A percentile compares a stretch with the other conserved stretches of the same genome.
Conservation (phyloP, 768 basidiomycete species). For the Antrodiella citrinella region DNA sequence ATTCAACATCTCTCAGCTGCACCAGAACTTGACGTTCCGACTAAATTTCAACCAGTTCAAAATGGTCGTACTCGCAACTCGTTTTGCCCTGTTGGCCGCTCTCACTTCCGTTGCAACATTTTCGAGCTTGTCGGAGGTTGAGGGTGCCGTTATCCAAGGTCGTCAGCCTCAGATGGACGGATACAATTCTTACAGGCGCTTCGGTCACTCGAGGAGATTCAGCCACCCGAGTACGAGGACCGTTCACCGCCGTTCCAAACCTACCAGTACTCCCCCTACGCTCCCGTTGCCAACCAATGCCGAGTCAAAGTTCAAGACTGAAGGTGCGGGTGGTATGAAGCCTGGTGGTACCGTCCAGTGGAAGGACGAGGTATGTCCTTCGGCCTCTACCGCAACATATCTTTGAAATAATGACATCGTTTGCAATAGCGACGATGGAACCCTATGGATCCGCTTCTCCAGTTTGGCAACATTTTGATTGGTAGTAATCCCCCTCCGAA, state of each 20-base stretch:
- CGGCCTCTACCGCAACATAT: no score
- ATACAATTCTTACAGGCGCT: background rate
- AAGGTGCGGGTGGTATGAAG: background rate
- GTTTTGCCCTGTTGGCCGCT: constrained; percentile 38
- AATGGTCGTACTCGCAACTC: constrained; percentile 45
- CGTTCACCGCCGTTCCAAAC: background rate
- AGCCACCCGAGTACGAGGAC: background rate
- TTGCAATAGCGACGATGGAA: constrained; percentile 18
- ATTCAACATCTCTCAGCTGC: constrained; percentile 18
- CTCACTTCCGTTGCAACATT: constrained; percentile 38
- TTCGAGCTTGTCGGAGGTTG: constrained; percentile 27
- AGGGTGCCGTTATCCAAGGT: constrained; percentile 28
- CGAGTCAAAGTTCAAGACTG: background rate
- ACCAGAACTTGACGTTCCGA: constrained; percentile 9
- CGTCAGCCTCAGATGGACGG: constrained; percentile 9
- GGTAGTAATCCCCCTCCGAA: constrained; percentile 7
- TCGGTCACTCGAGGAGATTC: background rate
- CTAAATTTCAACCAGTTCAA: constrained; percentile 11
- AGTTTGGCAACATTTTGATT: constrained; percentile 14
- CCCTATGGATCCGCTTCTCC: constrained; percentile 11
- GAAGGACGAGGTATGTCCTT: background rate
- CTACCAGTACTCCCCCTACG: background rate
- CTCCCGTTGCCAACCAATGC: background rate
- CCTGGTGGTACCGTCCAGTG: background rate
- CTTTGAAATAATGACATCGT: no score